A percentile compares a stretch with the other conserved stretches of the same genome.
Evolutionary conservation across 2,329 filamentous ascomycete genomes (phyloP).

Genomic region (Penicillium verrucosum): DNA sequence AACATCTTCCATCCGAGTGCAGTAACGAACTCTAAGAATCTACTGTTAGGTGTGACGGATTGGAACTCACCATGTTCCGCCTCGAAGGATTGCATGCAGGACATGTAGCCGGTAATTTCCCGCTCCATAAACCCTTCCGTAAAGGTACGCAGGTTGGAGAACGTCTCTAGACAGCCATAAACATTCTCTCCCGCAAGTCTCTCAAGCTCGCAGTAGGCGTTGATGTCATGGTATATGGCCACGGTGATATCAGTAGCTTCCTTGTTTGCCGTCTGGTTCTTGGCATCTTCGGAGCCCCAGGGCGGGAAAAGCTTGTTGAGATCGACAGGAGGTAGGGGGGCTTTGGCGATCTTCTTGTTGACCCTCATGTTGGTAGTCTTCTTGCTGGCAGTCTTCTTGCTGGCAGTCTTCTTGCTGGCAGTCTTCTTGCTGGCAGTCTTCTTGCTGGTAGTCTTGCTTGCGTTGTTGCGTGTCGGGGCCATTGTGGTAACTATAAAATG

Average conservation of each 20-base stretch:
- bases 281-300: neutral
- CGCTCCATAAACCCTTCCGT: neutral
- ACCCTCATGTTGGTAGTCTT: neutral
- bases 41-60: neutral
- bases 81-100: neutral
- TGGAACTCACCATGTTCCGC: slow-evolving; percentile 1
- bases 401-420: neutral
- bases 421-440: neutral
- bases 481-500: neutral
- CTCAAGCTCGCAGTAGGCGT: neutral
- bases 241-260: neutral
- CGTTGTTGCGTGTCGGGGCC: neutral
- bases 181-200: neutral
- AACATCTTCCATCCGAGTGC: slow-evolving; percentile 26
- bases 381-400: neutral
- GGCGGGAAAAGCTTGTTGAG: neutral
- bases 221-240: slow-evolving; percentile 4
- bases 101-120: neutral
- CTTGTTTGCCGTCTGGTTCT: neutral
- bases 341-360: neutral
- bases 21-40: slow-evolving; percentile 7
- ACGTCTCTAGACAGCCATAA: neutral
- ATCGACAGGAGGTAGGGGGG: neutral
- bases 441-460: neutral
- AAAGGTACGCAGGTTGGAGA: neutral